Evolutionary conservation across 1,139 yeast genomes (phyloP).

Genomic region (Blastobotrys elegans): DNA sequence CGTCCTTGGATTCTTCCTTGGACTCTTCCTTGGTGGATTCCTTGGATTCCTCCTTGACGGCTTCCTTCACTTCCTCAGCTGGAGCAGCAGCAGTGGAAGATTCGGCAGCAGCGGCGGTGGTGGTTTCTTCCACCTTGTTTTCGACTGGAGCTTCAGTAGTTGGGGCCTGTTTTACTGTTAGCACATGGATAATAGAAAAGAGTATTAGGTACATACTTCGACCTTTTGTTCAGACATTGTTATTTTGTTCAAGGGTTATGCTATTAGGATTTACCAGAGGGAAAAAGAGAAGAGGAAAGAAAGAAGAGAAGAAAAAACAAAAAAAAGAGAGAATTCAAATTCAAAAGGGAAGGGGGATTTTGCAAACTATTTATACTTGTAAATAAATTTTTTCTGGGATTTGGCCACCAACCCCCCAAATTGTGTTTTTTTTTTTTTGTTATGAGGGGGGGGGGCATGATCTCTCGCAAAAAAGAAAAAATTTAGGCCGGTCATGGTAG

Average conservation of each 20-base stretch:
- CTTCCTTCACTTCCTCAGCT: conserved; percentile 13
- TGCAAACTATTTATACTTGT: conserved; percentile 3
- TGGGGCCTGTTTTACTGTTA: conserved; percentile 4
- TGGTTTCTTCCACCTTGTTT: conserved; percentile 5
- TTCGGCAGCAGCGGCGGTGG: conserved; percentile 18
- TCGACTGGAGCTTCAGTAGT: conserved; percentile 23
- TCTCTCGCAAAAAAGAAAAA: background rate
- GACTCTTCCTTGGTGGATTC: conserved; percentile 12
- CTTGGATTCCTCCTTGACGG: conserved; percentile 21
- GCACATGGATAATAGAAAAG: background rate
- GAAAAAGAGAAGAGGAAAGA: conserved; percentile 3
- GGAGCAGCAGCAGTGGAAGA: conserved; percentile 19
- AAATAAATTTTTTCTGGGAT: background rate
- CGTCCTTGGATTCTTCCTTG: conserved; percentile 17
- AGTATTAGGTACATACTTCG: conserved; percentile 1
- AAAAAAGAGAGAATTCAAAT: background rate
- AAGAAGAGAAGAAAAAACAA: conserved; percentile 1
- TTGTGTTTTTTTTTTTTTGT: conserved; percentile 1
- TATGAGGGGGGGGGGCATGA: background rate
- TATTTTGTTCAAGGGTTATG: background rate
- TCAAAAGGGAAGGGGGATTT: conserved; percentile 1
- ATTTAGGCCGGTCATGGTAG: too few species aligned
- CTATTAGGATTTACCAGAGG: background rate
- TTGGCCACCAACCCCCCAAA: background rate
- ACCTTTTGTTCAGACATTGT: conserved; percentile 7